These are phyloP conservation scores for Saccharomyces kudriavzevii DNA, from an alignment of 805 yeast species.

Conservation along the genomic window DNA sequence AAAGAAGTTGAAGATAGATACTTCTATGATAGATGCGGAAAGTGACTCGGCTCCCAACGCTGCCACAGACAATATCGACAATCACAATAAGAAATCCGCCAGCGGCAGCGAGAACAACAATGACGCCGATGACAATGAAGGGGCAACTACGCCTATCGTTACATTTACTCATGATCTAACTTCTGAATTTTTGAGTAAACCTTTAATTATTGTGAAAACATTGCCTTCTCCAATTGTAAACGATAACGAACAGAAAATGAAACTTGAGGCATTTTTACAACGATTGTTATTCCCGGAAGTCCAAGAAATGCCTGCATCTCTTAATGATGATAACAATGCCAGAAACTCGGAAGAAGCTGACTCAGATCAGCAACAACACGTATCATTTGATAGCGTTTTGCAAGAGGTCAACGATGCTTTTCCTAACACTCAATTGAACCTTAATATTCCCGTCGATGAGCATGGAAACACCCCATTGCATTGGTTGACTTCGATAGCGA, in stretches of 20 bases:
- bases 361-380: conserved; percentile 4
- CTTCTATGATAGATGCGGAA: not conserved
- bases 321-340: not conserved
- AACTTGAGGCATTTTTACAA: conserved; percentile 27
- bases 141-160: conserved; percentile 3
- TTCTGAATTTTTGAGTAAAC: conserved; percentile 4
- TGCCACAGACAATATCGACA: not conserved
- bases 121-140: not conserved
- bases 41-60: not conserved
- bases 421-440: conserved; percentile 34
- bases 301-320: conserved; percentile 2
- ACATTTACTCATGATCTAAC: conserved; percentile 15
- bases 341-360: not conserved
- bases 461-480: conserved; percentile 90
- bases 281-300: conserved; percentile 24
- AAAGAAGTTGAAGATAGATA: conserved; percentile 17
- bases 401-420: conserved; percentile 20
- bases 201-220: conserved; percentile 9
- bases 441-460: conserved; percentile 86
- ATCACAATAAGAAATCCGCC: not conserved
- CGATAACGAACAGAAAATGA: conserved; percentile 20
- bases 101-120: not conserved
- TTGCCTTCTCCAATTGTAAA: conserved; percentile 7
- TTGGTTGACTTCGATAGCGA: conserved; percentile 91
- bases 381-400: conserved; percentile 15